Base-by-base conservation (phyloP, 331 rosid species). In the Cydonia oblonga region DNA sequence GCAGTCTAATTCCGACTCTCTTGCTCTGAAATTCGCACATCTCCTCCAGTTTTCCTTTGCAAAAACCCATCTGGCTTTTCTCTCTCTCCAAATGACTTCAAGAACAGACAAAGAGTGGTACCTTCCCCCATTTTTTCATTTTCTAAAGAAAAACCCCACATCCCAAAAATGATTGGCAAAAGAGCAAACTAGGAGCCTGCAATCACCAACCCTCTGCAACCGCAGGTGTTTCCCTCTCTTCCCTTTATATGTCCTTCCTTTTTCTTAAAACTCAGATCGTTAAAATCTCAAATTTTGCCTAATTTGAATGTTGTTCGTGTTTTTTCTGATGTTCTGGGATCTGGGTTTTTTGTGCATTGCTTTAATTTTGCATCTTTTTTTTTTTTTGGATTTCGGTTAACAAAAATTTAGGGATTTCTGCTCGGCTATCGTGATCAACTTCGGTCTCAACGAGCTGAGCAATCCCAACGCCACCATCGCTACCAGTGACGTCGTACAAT, bases 401-500 rank as follows among this genome's bases (percentile, higher is more conserved):
- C 51, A 42, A 44, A 44, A 14, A 14, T 14, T 44, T 44, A 7
- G 1, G 51, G 51, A 7, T 44, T 14, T 44, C 68, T 93, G 97
- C 49, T 93, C 96, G 2, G 89, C 92, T 66, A 86, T 82, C 0
- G 96, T 90, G 73, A 93, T 89, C 60, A 93, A 72, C 64, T 89
- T 93, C 0, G 98, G 98, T 65, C 92, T 64, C 4, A 93, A 49
- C 80, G 72, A 56, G 20, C 76, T 78, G 75, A 93, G 35, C 81
- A 86, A 86, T 70, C 90, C 66, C 84, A 93, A 13, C 85, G 98
- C 76, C 26, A 82, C 92, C 8, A 69, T 93, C 95, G 71, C 97
- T 89, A 1, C 97, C 96, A 0, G 92, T 93, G 38, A 93, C 83
- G 74, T 93, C 96, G 70, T 93, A 93, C 40, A 93, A 93, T 93